Conservation (phyloP, 148 eudicot genomes). For the Rheum nobile region DNA sequence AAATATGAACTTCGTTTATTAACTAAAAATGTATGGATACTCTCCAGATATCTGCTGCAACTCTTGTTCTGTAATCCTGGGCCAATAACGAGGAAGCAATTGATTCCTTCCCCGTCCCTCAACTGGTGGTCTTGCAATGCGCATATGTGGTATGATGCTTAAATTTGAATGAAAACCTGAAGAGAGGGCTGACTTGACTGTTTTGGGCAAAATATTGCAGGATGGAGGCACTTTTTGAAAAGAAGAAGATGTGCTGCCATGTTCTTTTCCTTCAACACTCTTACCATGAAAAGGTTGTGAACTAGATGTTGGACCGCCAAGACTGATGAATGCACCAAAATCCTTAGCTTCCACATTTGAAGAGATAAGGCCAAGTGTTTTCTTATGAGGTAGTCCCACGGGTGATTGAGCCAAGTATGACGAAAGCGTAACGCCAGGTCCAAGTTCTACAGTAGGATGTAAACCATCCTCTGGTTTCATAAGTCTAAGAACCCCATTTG, state of each 20-base stretch:
- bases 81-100: constrained; percentile 98
- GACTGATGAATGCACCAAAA: constrained; percentile 38
- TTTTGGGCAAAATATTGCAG: constrained; percentile 49
- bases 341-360: constrained; percentile 24
- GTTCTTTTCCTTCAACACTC: constrained; percentile 40
- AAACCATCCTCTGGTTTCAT: constrained; percentile 33
- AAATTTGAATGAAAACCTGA: constrained; percentile 36
- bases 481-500: constrained; percentile 23
- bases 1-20: not conserved
- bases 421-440: constrained; percentile 16
- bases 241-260: constrained; percentile 29
- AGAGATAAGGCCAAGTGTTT: constrained; percentile 20
- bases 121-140: constrained; percentile 86
- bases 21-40: constrained; percentile 47
- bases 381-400: constrained; percentile 24
- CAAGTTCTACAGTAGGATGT: constrained; percentile 36
- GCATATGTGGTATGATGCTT: constrained; percentile 37
- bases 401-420: constrained; percentile 35
- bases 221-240: constrained; percentile 43
- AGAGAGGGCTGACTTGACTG: constrained; percentile 37
- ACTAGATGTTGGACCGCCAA: constrained; percentile 47
- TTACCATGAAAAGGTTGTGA: constrained; percentile 23
- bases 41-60: constrained; percentile 95
- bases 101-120: constrained; percentile 88
- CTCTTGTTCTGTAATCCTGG: constrained; percentile 94